A percentile compares a stretch with the other conserved stretches of the same genome.
These are phyloP conservation scores for Artomyces pyxidatus DNA, from an alignment of 768 basidiomycete species.

Conservation along the genomic window DNA sequence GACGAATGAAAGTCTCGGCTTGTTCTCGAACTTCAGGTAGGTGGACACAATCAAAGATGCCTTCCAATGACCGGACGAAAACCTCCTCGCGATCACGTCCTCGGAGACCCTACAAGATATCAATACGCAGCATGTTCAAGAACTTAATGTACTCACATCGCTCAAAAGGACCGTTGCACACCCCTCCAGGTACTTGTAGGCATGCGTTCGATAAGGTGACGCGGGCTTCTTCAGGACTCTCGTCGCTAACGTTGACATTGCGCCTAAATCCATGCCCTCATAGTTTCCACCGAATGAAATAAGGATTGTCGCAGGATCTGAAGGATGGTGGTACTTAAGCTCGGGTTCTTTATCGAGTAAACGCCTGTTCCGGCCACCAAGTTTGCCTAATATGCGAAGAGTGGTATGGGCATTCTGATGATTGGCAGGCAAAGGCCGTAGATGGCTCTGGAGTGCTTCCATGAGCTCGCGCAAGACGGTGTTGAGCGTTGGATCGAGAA, in stretches of 20 bases:
- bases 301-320: constrained; percentile 59
- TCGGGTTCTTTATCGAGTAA: constrained; percentile 74
- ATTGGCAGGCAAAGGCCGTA: constrained; percentile 83
- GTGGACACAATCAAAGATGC: constrained; percentile 70
- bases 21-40: constrained; percentile 58
- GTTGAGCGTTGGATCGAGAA: constrained; percentile 91
- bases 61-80: constrained; percentile 63
- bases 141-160: constrained; percentile 42
- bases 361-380: constrained; percentile 89
- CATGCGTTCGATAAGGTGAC: constrained; percentile 44
- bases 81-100: constrained; percentile 69
- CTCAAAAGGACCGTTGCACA: constrained; percentile 63
- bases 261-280: constrained; percentile 57
- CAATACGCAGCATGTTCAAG: neutral
- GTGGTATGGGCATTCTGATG: constrained; percentile 91
- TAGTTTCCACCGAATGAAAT: constrained; percentile 67
- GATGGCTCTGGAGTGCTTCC: constrained; percentile 86
- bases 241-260: constrained; percentile 58
- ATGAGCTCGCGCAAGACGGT: constrained; percentile 90
- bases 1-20: constrained; percentile 63
- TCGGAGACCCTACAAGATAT: constrained; percentile 46
- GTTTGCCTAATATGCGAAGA: constrained; percentile 91
- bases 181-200: constrained; percentile 64
- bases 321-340: constrained; percentile 62
- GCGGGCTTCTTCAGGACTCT: constrained; percentile 48